Percentiles rank a stretch among this genome's conserved stretches.
phyloP scores from a whole-genome alignment of 2,329 filamentous ascomycete genomes.

The Penicillium italicum region DNA sequence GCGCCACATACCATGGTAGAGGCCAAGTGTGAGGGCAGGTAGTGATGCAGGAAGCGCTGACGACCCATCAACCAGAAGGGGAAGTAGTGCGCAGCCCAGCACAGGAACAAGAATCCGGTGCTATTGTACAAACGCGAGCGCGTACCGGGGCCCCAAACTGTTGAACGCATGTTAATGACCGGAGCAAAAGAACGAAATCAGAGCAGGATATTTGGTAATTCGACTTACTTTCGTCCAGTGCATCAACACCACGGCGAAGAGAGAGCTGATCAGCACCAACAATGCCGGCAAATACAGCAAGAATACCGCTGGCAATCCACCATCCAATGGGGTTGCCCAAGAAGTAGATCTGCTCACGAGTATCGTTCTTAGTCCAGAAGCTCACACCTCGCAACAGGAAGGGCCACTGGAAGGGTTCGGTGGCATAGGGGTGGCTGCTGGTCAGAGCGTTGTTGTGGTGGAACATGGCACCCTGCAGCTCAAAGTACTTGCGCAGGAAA shows the following conservation, averaged over 20 bases:
- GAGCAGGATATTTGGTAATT: neutral
- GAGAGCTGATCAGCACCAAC: slow-evolving; percentile 90
- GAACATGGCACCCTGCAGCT: slow-evolving; percentile 97
- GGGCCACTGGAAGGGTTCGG: slow-evolving; percentile 93
- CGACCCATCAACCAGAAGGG: slow-evolving; percentile 98
- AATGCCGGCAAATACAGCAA: slow-evolving; percentile 91
- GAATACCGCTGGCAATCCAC: slow-evolving; percentile 90
- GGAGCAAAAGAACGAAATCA: neutral
- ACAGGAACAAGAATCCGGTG: slow-evolving; percentile 97
- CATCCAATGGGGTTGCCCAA: slow-evolving; percentile 93
- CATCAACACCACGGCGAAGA: slow-evolving; percentile 86
- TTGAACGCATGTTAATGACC: slow-evolving; percentile 10
- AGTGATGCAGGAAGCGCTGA: slow-evolving; percentile 97
- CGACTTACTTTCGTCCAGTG: slow-evolving; percentile 85
- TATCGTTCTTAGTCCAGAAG: slow-evolving; percentile 98
- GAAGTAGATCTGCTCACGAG: slow-evolving; percentile 96
- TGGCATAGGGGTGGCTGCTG: slow-evolving; percentile 93
- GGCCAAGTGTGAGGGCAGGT: slow-evolving; percentile 89
- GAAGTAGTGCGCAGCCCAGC: slow-evolving; percentile 95
- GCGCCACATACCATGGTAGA: slow-evolving; percentile 87
- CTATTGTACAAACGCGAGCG: slow-evolving; percentile 96
- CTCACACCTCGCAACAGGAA: slow-evolving; percentile 95
- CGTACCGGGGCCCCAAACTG: slow-evolving; percentile 61
- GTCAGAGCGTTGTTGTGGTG: slow-evolving; percentile 98
- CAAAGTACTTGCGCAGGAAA: slow-evolving; percentile 92